Evolutionary conservation across 208 protist species (phyloP).

Genomic region (Phytomonas serpens): DNA sequence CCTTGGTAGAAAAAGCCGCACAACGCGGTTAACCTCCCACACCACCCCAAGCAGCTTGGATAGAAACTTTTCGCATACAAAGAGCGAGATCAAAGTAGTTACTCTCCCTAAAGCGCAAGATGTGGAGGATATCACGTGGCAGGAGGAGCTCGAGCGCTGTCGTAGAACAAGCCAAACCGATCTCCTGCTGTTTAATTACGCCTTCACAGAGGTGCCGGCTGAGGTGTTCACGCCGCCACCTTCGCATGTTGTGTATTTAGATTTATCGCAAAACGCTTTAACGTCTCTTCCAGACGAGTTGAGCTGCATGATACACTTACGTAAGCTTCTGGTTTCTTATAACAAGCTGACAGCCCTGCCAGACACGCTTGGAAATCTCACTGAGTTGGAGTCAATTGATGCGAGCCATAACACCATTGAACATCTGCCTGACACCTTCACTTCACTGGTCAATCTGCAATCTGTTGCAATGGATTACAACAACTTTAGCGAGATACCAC

Average conservation of each 20-base stretch:
- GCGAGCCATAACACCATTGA: conserved; percentile 70
- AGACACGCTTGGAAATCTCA: conserved; percentile 56
- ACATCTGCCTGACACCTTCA: conserved; percentile 60
- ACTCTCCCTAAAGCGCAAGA: conserved; percentile 61
- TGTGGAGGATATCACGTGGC: conserved; percentile 57
- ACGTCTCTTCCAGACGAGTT: conserved; percentile 59
- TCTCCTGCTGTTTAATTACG: conserved; percentile 65
- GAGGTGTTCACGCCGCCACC: conserved; percentile 70
- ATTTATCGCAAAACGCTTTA: conserved; percentile 69
- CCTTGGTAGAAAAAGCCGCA: neutral
- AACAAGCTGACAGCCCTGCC: conserved; percentile 74
- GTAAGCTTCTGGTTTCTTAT: conserved; percentile 63
- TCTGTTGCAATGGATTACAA: conserved; percentile 80
- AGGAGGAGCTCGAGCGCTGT: conserved; percentile 64
- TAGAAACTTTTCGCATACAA: conserved; percentile 17
- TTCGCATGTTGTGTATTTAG: conserved; percentile 50
- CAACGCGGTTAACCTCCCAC: neutral
- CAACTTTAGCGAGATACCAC: conserved; percentile 58
- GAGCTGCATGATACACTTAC: conserved; percentile 51
- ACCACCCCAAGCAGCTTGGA: neutral
- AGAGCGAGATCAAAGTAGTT: conserved; percentile 25
- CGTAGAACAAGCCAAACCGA: conserved; percentile 31
- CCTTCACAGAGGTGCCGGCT: conserved; percentile 43
- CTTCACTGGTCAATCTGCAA: conserved; percentile 39
- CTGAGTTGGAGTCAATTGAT: conserved; percentile 58